Conservation (phyloP, 2,329 filamentous ascomycete species). For the Coleophoma crateriformis region DNA sequence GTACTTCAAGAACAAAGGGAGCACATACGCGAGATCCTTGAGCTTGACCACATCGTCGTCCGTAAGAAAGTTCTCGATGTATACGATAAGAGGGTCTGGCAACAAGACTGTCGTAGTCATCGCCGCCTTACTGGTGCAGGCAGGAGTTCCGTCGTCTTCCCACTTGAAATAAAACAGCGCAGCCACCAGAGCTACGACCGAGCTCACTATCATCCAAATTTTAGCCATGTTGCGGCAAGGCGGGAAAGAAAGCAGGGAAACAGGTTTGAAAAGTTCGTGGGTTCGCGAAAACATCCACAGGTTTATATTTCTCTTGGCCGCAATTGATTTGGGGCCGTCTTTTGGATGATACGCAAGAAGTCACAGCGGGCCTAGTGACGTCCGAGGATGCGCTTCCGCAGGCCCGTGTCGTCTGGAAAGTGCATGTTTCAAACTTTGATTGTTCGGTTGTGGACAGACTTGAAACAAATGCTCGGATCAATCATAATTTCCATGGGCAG, state of each 20-base stretch:
- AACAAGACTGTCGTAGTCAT: background rate
- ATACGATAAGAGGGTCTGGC: slow-evolving; percentile 4
- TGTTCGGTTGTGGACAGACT: background rate
- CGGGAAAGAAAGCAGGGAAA: background rate
- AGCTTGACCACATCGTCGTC: background rate
- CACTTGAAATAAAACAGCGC: background rate
- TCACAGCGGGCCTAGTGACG: background rate
- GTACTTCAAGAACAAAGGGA: background rate
- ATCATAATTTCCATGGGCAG: background rate
- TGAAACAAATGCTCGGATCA: background rate
- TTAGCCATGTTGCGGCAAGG: background rate
- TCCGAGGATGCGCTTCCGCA: background rate
- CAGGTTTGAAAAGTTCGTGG: background rate
- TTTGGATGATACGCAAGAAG: background rate
- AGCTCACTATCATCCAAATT: background rate
- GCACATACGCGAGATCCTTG: background rate
- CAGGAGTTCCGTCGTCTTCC: background rate
- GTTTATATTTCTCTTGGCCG: background rate
- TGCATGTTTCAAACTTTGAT: background rate
- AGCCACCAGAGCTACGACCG: background rate
- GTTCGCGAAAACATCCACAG: background rate
- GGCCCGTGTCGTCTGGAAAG: background rate
- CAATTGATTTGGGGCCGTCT: background rate
- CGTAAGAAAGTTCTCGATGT: slow-evolving; percentile 1
- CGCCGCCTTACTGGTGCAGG: background rate